Percentiles rank a stretch among this genome's conserved stretches.
Evolutionary conservation across 2,329 filamentous ascomycete species (phyloP).

Genomic region (Trichoderma pleuroti): DNA sequence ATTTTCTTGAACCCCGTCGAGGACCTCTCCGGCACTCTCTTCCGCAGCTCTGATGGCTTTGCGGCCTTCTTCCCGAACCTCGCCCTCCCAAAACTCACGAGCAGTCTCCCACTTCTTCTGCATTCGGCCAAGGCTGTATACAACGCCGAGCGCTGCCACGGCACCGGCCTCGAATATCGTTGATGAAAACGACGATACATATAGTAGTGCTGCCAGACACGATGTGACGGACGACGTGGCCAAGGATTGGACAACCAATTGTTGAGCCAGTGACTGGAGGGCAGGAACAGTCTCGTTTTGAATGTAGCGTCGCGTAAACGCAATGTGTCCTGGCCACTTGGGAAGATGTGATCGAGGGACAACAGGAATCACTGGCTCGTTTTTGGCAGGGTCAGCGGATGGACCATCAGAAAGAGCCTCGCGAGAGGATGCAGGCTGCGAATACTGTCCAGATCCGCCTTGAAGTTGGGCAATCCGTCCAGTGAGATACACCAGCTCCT

Average conservation of each 20-base stretch:
- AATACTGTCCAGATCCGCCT: conserved; percentile 30
- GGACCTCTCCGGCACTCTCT: conserved; percentile 46
- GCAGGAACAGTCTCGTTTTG: conserved; percentile 64
- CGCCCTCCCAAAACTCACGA: conserved; percentile 59
- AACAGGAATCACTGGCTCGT: conserved; percentile 26
- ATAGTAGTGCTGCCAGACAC: conserved; percentile 53
- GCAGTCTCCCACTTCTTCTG: conserved; percentile 62
- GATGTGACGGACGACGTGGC: conserved; percentile 65
- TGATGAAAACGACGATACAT: conserved; percentile 52
- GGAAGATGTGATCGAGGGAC: conserved; percentile 27
- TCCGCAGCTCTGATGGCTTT: conserved; percentile 59
- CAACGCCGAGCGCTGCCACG: conserved; percentile 57
- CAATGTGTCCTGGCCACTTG: conserved; percentile 73
- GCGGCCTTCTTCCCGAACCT: conserved; percentile 64
- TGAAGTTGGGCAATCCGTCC: conserved; percentile 63
- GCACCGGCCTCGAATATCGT: conserved; percentile 59
- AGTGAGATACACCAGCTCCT: conserved; percentile 75
- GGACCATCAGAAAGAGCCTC: not conserved
- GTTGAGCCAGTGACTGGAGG: conserved; percentile 69
- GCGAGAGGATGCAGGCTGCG: conserved; percentile 34
- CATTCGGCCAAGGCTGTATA: conserved; percentile 56
- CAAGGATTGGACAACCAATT: conserved; percentile 69
- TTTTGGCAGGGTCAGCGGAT: conserved; percentile 22
- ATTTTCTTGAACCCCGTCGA: conserved; percentile 34
- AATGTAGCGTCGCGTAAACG: conserved; percentile 64